Evolutionary conservation across 2,329 filamentous ascomycete species (phyloP), one percentile per base, ranked within the genome.

Genomic region (Penicillium griseofulvum): DNA sequence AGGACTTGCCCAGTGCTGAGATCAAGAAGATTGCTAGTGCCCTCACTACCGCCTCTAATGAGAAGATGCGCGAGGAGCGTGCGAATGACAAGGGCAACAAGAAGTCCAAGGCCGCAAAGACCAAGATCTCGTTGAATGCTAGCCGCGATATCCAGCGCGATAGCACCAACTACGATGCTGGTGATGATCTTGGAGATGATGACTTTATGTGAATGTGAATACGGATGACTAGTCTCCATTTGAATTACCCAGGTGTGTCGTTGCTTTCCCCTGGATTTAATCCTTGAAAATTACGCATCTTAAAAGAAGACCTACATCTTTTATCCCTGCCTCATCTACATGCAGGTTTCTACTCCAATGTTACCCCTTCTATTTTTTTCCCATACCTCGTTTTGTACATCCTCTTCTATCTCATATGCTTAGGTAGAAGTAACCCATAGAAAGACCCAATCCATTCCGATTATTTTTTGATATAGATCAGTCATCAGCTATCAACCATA

Each of bases 31-130:
- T 96, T 63, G 85, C 91, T 12, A 95, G 89, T 74, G 83, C 84
- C 5, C 77, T 99, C 68, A 96, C 92, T n/a, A 88, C 91, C 5
- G 82, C 96, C 54, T 84, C 90, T 72, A 99, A 99, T 73, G 94
- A 97, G 84, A 97, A 96, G 83, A 88, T 97, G 88, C 95, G 91
- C 81, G 92, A 97, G 75, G 94, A 99, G 83, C 97, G 97, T 83
- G 87, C 88, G 4, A 85, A 90, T 4, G 91, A 96, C 63, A 97
- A 96, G 82, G 87, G 90, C 52, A 90, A 88, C 68, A 99, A 97
- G 89, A 99, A 97, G 86, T 86, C 82, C 66, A 97, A 97, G 84
- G 92, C 92, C 5, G 89, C 90, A 59, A 97, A 97, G 86, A 96
- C 89, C 37, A 99, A 99, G 86, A 85, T 89, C 17, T 87, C 85